phyloP scores from a whole-genome alignment of 2,329 filamentous ascomycete species.

The Diaporthe vexans region DNA sequence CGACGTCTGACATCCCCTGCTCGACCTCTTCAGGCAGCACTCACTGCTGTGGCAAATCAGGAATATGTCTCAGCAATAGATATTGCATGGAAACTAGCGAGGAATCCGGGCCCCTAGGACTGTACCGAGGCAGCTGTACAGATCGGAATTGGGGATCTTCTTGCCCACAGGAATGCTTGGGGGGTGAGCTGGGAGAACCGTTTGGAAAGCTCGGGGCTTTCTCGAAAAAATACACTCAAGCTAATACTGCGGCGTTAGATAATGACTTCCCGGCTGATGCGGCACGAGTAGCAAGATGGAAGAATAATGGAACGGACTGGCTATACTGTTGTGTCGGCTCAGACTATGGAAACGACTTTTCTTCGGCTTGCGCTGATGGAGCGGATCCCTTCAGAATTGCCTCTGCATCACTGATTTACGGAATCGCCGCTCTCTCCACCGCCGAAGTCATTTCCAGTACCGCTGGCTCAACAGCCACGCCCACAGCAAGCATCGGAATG shows the following conservation, averaged over 20 bases:
- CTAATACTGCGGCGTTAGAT: not conserved
- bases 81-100: constrained; percentile 16
- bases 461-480: no score
- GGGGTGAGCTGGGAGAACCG: not conserved
- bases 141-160: constrained; percentile 10
- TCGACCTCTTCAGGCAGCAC: not conserved
- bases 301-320: not conserved
- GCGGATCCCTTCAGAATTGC: not conserved
- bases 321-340: constrained; percentile 9
- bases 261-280: constrained; percentile 9
- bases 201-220: accelerated
- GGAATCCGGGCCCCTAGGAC: not conserved
- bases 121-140: constrained; percentile 15
- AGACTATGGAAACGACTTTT: not conserved
- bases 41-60: constrained; percentile 10
- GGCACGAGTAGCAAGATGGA: not conserved
- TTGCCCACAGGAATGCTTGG: constrained; percentile 7
- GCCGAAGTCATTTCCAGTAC: no score
- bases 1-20: not conserved
- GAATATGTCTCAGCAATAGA: constrained; percentile 3
- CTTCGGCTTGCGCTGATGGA: not conserved
- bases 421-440: no score
- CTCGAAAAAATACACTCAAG: not conserved
- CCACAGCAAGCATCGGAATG: no score
- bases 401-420: not conserved